phyloP scores from a whole-genome alignment of 2,329 filamentous ascomycete genomes.

The Arthroderma sp. region DNA sequence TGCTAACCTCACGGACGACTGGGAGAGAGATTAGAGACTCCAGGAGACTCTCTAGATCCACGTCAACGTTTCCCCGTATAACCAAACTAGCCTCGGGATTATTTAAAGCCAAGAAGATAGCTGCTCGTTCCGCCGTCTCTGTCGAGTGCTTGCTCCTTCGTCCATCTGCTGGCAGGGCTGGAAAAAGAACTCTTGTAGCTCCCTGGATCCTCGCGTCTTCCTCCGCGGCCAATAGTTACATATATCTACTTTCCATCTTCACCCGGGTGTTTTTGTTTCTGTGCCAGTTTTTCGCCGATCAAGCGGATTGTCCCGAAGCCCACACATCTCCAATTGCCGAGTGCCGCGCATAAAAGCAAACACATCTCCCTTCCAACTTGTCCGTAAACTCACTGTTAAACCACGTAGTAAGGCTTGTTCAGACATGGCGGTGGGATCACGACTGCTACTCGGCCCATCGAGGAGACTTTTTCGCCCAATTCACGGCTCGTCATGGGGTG shows the following conservation, averaged over 20 bases:
- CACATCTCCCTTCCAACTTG: neutral
- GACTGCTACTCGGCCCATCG: neutral
- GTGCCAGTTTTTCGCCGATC: neutral
- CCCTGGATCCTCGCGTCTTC: neutral
- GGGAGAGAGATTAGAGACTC: no score
- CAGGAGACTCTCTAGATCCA: no score
- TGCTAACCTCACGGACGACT: no score
- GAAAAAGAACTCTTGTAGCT: neutral
- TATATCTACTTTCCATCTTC: no score
- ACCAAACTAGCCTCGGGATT: neutral
- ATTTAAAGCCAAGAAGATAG: neutral
- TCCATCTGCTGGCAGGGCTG: no score
- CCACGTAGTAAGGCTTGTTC: no score
- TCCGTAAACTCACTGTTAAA: no score
- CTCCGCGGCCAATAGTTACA: no score
- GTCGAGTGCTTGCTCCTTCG: no score
- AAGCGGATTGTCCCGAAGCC: neutral
- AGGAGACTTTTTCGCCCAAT: neutral
- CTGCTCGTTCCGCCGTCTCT: no score
- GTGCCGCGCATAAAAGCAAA: neutral
- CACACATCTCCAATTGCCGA: neutral
- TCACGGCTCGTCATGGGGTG: neutral
- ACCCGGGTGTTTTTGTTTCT: no score
- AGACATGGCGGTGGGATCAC: neutral
- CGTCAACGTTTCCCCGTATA: neutral